A percentile compares a stretch with the other conserved stretches of the same genome.
These are phyloP conservation scores for Pseudocercospora crystallina DNA, from an alignment of 2,329 filamentous ascomycete species.

Conservation along the genomic window DNA sequence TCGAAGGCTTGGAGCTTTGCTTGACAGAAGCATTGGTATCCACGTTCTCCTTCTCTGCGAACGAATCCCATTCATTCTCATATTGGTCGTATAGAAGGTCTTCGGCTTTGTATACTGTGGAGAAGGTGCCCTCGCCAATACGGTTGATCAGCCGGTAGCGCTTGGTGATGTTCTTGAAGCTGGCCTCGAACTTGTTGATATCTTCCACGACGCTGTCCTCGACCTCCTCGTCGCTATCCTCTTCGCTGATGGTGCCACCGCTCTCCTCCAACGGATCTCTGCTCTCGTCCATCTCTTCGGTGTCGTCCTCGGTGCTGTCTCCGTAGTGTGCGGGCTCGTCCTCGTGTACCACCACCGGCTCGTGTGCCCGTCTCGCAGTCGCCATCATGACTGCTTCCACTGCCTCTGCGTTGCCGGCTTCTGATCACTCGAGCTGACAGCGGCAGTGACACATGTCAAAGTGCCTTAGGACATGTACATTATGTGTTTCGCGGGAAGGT, in stretches of 20 bases:
- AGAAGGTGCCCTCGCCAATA: slow-evolving; percentile 98
- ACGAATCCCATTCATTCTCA: slow-evolving; percentile 82
- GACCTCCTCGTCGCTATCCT: slow-evolving; percentile 57
- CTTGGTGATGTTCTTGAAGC: slow-evolving; percentile 79
- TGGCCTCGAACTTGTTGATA: slow-evolving; percentile 79
- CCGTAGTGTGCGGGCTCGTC: slow-evolving; percentile 20
- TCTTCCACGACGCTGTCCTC: slow-evolving; percentile 74
- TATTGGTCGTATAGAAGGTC: slow-evolving; percentile 82
- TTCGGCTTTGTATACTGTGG: slow-evolving; percentile 97
- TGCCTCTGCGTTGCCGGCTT: slow-evolving; percentile 15
- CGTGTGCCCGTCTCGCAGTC: slow-evolving; percentile 14
- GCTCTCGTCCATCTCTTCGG: slow-evolving; percentile 49
- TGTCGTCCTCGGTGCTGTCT: slow-evolving; percentile 36
- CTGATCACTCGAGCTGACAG: background rate
- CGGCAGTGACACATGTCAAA: too few relatives aligned
- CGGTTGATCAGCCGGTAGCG: slow-evolving; percentile 90
- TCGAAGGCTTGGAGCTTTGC: slow-evolving; percentile 26
- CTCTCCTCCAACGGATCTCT: slow-evolving; percentile 51
- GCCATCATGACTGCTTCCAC: slow-evolving; percentile 27
- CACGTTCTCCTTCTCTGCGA: slow-evolving; percentile 44
- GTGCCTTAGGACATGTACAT: too few relatives aligned
- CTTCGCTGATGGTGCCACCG: slow-evolving; percentile 54
- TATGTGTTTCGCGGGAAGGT: too few relatives aligned
- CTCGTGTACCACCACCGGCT: slow-evolving; percentile 26
- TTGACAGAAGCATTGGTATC: slow-evolving; percentile 20